Evolutionary conservation across 1,284 basidiomycete genomes (phyloP).

Genomic region (Meira nashicola): DNA sequence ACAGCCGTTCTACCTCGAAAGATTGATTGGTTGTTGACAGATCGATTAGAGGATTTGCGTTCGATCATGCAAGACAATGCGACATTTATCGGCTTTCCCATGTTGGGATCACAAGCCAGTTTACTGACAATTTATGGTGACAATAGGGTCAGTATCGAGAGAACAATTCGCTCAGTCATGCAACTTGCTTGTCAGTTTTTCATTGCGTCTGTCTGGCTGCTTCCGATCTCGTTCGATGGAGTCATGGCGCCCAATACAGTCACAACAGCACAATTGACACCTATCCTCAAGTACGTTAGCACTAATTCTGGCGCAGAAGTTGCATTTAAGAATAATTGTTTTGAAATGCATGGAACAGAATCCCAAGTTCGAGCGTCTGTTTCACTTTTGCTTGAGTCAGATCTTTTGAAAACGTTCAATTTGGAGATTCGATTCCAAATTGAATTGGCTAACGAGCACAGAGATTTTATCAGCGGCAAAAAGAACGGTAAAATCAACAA

Average conservation of each 20-base stretch:
- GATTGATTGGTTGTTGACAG: conserved; percentile 94
- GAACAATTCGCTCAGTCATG: conserved; percentile 93
- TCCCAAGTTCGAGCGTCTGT: conserved; percentile 83
- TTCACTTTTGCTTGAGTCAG: conserved; percentile 78
- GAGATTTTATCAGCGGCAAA: conserved; percentile 75
- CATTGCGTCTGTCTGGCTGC: conserved; percentile 89
- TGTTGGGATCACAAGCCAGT: conserved; percentile 83
- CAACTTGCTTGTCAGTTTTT: conserved; percentile 91
- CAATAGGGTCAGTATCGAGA: conserved; percentile 87
- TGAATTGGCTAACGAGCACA: conserved; percentile 93
- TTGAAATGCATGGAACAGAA: conserved; percentile 95
- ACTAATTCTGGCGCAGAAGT: conserved; percentile 84
- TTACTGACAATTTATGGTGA: conserved; percentile 91
- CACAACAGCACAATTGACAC: conserved; percentile 76
- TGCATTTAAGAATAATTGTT: conserved; percentile 94
- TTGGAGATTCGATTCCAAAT: conserved; percentile 98
- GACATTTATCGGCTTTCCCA: conserved; percentile 88
- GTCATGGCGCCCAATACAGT: conserved; percentile 75
- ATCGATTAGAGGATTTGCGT: conserved; percentile 83
- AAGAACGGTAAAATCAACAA: conserved; percentile 58
- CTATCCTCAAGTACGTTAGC: conserved; percentile 79
- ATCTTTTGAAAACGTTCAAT: conserved; percentile 88
- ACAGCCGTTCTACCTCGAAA: conserved; percentile 91
- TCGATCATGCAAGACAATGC: conserved; percentile 92
- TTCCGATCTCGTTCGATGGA: conserved; percentile 88